Percentiles rank a stretch among this genome's conserved stretches.
Evolutionary conservation across 139 green algal genomes (phyloP).

Genomic region (Chlorella sp.): DNA sequence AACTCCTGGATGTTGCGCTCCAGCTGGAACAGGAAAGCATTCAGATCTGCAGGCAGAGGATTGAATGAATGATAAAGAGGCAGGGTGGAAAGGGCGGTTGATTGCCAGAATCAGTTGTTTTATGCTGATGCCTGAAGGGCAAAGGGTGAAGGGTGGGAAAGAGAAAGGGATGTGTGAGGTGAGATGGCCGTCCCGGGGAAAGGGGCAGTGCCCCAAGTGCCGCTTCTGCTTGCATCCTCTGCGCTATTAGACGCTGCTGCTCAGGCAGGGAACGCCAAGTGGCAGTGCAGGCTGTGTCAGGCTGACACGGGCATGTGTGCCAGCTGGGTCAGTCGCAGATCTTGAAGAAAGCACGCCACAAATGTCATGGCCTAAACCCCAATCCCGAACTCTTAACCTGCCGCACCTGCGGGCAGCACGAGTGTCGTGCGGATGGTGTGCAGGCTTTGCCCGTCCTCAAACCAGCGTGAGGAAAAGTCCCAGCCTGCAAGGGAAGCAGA

Average conservation of each 20-base stretch:
- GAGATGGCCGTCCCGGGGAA: too few relatives aligned
- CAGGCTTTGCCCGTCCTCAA: conserved; percentile 56
- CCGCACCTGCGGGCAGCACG: conserved; percentile 90
- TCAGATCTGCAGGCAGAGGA: conserved; percentile 81
- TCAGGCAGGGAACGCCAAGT: too few relatives aligned
- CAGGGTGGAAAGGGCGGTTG: not conserved
- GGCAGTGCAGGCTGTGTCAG: too few relatives aligned
- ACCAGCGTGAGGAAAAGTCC: conserved; percentile 92
- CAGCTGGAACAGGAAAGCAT: conserved; percentile 78
- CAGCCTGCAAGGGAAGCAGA: conserved; percentile 62
- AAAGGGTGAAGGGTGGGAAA: not conserved
- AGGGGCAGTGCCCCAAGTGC: too few relatives aligned
- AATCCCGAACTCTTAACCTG: too few relatives aligned
- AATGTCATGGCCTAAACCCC: too few relatives aligned
- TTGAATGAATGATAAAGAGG: too few relatives aligned
- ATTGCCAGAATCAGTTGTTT: too few relatives aligned
- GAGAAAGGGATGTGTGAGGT: not conserved
- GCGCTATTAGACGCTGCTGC: too few relatives aligned
- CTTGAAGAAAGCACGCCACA: too few relatives aligned
- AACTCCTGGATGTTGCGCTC: conserved; percentile 62
- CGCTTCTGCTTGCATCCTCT: too few relatives aligned
- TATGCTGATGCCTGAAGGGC: too few relatives aligned
- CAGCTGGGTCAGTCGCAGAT: not conserved
- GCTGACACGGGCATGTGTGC: not conserved
- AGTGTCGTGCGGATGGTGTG: conserved; percentile 80